A percentile compares a stretch with the other conserved stretches of the same genome.
These are phyloP conservation scores for Uromyces viciae-fabae DNA, from an alignment of 1,284 basidiomycete genomes.

Conservation along the genomic window DNA sequence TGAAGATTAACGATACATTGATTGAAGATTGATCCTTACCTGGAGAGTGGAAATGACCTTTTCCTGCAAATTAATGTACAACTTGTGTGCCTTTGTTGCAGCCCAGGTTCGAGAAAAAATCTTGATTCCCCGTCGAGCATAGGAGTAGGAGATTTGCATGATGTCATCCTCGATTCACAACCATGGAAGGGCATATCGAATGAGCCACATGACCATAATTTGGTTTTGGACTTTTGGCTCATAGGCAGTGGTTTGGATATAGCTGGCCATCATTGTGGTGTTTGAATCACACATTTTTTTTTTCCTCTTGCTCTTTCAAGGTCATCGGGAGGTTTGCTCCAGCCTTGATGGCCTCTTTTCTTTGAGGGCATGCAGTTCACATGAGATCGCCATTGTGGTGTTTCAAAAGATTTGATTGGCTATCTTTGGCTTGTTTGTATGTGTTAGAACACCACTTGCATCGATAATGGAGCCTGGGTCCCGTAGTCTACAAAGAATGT, in stretches of 20 bases:
- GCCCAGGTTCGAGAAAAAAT: not conserved
- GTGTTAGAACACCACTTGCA: not conserved
- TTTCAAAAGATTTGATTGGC: not conserved
- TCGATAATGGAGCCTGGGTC: not conserved
- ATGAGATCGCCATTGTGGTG: not conserved
- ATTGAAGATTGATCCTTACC: too few relatives aligned
- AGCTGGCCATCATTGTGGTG: not conserved
- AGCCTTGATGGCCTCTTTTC: not conserved
- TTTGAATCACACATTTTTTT: not conserved
- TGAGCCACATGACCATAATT: conserved; percentile 11
- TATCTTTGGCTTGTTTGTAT: not conserved
- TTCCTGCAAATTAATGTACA: not conserved
- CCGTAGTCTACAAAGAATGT: not conserved
- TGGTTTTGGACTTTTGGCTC: not conserved
- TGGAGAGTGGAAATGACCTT: not conserved
- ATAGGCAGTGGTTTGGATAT: not conserved
- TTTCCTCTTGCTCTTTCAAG: not conserved
- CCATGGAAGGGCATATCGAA: not conserved
- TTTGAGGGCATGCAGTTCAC: not conserved
- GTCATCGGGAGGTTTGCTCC: not conserved
- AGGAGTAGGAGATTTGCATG: not conserved
- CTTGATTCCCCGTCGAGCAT: not conserved
- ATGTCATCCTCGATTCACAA: not conserved
- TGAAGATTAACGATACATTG: too few relatives aligned
- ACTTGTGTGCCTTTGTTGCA: not conserved